Base-by-base conservation (phyloP, 371 early-diverging fungal genomes). In the Funneliformis caledonium region DNA sequence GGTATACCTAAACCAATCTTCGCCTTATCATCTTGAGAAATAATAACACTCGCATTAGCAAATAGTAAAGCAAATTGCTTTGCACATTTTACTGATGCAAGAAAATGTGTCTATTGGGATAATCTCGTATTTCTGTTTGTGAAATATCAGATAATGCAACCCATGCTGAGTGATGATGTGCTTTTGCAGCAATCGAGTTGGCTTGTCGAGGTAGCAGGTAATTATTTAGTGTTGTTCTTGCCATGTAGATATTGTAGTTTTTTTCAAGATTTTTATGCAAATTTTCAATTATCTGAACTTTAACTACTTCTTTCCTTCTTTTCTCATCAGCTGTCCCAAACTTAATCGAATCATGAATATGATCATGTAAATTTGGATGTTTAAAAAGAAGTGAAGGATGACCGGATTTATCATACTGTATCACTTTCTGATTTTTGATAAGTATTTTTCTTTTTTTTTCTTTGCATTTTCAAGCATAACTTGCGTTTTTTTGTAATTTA, bases 11-110 rank as follows among this genome's bases (percentile, higher is more conserved):
- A 70, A 45, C 70, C 42, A 14, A 70, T 47, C 26, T 70, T 70
- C 26, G 22, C 70, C 33, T 70, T 70, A 48, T 70, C 45, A 42
- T 69, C 69, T 45, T 70, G 45, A 48, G 70, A 70, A 45, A 70
- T 43, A 14, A 70, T 43, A 42, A 70, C 47, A 42, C 45, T 14
- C 14, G n/a, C 12, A 42, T 70, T 47, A 47, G 70, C 42, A 47
- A 70, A 70, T 14, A 42, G 14, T 48, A 16, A 10, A 42, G 70
- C 70, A 42, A 70, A 70, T 47, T n/a, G 16, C 26, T 26, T 70
- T 19, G 47, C 50, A 42, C n/a, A 42, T 70, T 70, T 70, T 16
- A 70, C 70, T 45, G 70, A 70, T 22, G 50, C 70, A 33, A 76
- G 47, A 47, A 64, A 76, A 75, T 65, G 42, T 2, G 48, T 16